Percentiles rank a stretch among this genome's conserved stretches.
phyloP scores from a whole-genome alignment of 805 yeast genomes.

The Jamesozyma hellenica region DNA sequence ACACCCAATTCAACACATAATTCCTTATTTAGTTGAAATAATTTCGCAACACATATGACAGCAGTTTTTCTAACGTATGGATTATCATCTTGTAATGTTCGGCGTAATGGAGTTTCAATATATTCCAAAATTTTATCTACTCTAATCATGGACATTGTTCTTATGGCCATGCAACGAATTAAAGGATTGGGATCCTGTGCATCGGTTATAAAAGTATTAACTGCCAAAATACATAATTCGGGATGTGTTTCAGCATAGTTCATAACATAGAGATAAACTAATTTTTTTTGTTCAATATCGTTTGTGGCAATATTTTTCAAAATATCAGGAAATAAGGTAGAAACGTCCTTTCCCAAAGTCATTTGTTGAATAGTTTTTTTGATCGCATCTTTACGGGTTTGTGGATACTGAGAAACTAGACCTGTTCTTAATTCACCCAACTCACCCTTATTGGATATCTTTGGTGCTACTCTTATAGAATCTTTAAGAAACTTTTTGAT shows the following conservation, averaged over 20 bases:
- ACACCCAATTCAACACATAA: conserved; percentile 85
- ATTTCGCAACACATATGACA: conserved; percentile 91
- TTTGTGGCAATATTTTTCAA: conserved; percentile 93
- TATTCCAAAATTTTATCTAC: conserved; percentile 94
- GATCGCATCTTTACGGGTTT: conserved; percentile 91
- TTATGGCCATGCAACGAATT: conserved; percentile 87
- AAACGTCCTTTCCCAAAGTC: conserved; percentile 96
- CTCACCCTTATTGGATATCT: conserved; percentile 46
- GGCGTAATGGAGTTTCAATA: conserved; percentile 77
- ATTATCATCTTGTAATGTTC: conserved; percentile 82
- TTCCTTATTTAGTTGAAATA: conserved; percentile 74
- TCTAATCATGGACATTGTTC: conserved; percentile 97
- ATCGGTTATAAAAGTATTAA: conserved; percentile 90
- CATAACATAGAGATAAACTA: conserved; percentile 90
- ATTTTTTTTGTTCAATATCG: conserved; percentile 91
- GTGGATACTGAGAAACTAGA: conserved; percentile 87
- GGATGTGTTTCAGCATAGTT: conserved; percentile 96
- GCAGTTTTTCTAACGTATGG: conserved; percentile 98
- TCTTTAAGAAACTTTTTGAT: conserved; percentile 29
- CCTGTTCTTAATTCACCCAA: conserved; percentile 86
- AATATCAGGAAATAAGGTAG: conserved; percentile 89
- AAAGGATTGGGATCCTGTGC: conserved; percentile 95
- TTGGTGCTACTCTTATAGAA: conserved; percentile 30
- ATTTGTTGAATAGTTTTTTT: conserved; percentile 95
- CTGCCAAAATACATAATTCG: conserved; percentile 89